A percentile compares a stretch with the other conserved stretches of the same genome.
Evolutionary conservation across 2,329 filamentous ascomycete species (phyloP).

Genomic region (Cercospora brassicicola): DNA sequence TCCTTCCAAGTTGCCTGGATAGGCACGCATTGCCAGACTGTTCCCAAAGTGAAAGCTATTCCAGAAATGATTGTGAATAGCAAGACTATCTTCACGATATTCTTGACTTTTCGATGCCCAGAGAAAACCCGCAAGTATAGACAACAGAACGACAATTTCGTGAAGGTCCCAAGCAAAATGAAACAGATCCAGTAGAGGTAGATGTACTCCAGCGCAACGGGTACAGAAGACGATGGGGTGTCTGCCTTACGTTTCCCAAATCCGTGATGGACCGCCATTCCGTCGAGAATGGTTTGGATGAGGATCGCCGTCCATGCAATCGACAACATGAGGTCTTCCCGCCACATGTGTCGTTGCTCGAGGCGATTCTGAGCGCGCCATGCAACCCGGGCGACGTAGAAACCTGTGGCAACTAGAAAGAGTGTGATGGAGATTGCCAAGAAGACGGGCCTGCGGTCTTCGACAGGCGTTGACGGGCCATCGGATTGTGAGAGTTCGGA

Average conservation of each 20-base stretch:
- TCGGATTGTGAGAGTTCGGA: background rate
- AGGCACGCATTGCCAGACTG: constrained; percentile 32
- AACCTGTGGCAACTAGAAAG: constrained; percentile 23
- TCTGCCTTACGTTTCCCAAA: constrained; percentile 30
- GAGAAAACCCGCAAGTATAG: constrained; percentile 31
- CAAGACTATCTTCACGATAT: constrained; percentile 13
- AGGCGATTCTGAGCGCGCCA: constrained; percentile 22
- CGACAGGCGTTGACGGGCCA: background rate
- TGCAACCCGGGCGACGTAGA: constrained; percentile 24
- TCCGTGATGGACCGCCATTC: constrained; percentile 27
- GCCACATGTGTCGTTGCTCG: constrained; percentile 22
- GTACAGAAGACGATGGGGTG: constrained; percentile 8
- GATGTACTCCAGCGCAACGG: constrained; percentile 31
- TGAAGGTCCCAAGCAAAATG: constrained; percentile 32
- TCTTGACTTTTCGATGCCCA: constrained; percentile 16
- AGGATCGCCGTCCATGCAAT: constrained; percentile 27
- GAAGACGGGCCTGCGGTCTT: constrained; percentile 10
- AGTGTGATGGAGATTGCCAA: constrained; percentile 28
- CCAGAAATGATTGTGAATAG: constrained; percentile 22
- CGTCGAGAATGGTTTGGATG: constrained; percentile 26
- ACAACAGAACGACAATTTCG: constrained; percentile 33
- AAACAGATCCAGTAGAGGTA: constrained; percentile 35
- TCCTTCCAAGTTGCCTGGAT: constrained; percentile 28
- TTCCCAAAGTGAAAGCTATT: constrained; percentile 30
- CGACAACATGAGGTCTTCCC: constrained; percentile 28